A percentile compares a stretch with the other conserved stretches of the same genome.
phyloP scores from a whole-genome alignment of 192 early-diverging fungal species.

The Fimicolochytrium jonesii region DNA sequence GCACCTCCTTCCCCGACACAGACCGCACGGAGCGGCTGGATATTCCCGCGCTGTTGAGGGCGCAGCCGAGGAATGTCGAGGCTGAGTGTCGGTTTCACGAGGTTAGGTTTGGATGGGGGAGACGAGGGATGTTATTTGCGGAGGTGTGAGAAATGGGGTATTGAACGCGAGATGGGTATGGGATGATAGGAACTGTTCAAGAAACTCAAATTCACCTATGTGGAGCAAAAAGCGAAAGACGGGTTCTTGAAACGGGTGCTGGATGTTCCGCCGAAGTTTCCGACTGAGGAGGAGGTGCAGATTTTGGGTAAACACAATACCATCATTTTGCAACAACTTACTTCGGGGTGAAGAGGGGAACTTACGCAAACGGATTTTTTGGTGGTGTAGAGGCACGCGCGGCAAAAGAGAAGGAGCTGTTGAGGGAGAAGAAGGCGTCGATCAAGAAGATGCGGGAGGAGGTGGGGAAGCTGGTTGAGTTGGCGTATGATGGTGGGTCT shows the following conservation, averaged over 20 bases:
- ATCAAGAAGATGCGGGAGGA: slow-evolving; percentile 10
- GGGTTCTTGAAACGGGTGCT: slow-evolving; percentile 42
- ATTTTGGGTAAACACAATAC: slow-evolving; percentile 24
- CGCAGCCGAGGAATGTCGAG: slow-evolving; percentile 39
- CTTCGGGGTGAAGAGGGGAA: too few species aligned
- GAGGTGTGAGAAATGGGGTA: too few species aligned
- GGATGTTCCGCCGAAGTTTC: slow-evolving; percentile 32
- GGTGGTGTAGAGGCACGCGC: neutral
- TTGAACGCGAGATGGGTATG: too few species aligned
- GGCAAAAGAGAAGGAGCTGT: slow-evolving; percentile 19
- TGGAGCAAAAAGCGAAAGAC: slow-evolving; percentile 55
- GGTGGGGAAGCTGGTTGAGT: slow-evolving; percentile 16
- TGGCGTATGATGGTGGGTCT: slow-evolving; percentile 6
- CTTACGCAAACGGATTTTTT: too few species aligned
- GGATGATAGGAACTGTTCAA: slow-evolving; percentile 45
- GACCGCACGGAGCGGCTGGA: slow-evolving; percentile 37
- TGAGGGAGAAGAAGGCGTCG: slow-evolving; percentile 22
- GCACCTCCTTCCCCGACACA: slow-evolving; percentile 23
- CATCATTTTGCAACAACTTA: too few species aligned
- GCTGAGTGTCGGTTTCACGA: slow-evolving; percentile 40
- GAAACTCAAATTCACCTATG: slow-evolving; percentile 53
- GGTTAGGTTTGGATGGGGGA: slow-evolving; percentile 9
- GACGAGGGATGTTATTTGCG: neutral
- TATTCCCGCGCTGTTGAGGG: slow-evolving; percentile 29
- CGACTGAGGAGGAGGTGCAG: slow-evolving; percentile 29